phyloP scores from a whole-genome alignment of 2,329 filamentous ascomycete genomes.

The Waltergamsia citrina region DNA sequence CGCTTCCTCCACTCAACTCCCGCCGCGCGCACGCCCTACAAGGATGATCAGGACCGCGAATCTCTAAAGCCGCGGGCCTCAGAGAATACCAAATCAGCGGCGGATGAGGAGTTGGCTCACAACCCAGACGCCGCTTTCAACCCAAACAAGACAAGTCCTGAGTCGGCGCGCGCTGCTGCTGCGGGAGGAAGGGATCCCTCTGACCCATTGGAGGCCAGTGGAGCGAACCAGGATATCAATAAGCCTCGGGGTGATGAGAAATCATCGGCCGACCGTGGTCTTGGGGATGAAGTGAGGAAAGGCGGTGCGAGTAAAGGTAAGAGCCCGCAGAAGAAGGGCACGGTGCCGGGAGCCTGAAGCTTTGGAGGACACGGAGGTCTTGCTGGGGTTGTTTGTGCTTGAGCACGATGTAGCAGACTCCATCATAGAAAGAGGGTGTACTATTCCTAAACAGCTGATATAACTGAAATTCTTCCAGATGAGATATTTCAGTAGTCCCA shows the following conservation, averaged over 20 bases:
- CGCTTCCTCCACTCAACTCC: conserved; percentile 23
- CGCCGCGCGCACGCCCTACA: conserved; percentile 26
- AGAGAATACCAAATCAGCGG: conserved; percentile 61
- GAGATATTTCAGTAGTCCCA: too few species aligned
- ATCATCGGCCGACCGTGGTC: conserved; percentile 18
- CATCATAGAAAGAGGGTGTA: too few species aligned
- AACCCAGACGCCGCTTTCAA: conserved; percentile 58
- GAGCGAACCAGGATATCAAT: conserved; percentile 33
- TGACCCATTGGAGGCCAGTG: conserved; percentile 29
- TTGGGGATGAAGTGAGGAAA: conserved; percentile 22
- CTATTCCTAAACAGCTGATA: too few species aligned
- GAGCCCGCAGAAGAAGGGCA: conserved; percentile 20
- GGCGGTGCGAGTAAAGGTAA: conserved; percentile 21
- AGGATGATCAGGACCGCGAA: conserved; percentile 47
- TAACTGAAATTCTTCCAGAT: too few species aligned
- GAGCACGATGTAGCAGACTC: too few species aligned
- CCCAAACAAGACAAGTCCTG: conserved; percentile 56
- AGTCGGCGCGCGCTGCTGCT: conserved; percentile 40
- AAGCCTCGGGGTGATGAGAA: conserved; percentile 25
- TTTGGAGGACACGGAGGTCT: too few species aligned
- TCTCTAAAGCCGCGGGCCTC: conserved; percentile 53
- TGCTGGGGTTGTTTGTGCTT: too few species aligned
- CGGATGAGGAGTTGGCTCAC: conserved; percentile 49
- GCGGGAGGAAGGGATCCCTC: conserved; percentile 17
- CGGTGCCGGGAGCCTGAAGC: too few species aligned